phyloP scores from a whole-genome alignment of 306 rosid species.

The Inga laurina region DNA sequence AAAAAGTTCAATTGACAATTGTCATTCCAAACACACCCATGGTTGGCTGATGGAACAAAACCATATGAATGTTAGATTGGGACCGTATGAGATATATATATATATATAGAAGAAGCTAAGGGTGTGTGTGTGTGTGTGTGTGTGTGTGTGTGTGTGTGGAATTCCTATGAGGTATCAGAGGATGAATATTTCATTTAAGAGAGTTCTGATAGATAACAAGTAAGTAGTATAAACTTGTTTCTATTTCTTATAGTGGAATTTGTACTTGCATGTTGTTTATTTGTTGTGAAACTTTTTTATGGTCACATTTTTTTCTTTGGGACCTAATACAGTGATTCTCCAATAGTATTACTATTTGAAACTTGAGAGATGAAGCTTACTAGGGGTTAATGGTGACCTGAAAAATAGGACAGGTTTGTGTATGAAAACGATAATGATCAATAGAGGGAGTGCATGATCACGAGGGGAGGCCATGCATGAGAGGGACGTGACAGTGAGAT shows the following conservation, averaged over 20 bases:
- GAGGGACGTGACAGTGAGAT: conserved; percentile 15
- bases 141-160: too few species aligned
- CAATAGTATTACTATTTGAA: not conserved
- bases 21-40: not conserved
- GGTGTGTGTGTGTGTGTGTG: too few species aligned
- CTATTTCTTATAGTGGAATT: too few species aligned
- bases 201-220: too few species aligned
- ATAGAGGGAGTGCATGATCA: not conserved
- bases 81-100: not conserved
- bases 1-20: too few species aligned
- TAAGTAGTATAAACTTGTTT: too few species aligned
- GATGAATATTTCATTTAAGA: too few species aligned
- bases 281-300: too few species aligned
- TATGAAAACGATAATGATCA: not conserved
- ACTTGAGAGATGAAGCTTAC: not conserved
- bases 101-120: not conserved
- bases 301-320: too few species aligned
- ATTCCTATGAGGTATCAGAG: too few species aligned
- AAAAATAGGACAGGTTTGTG: not conserved
- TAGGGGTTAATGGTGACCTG: not conserved
- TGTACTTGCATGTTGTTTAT: too few species aligned
- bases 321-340: too few species aligned
- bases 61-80: not conserved
- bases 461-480: conserved; percentile 4
- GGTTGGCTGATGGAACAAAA: not conserved